These are phyloP conservation scores for Auxenochlorella pyrenoidosa DNA, from an alignment of 139 green algal species.

Conservation along the genomic window DNA sequence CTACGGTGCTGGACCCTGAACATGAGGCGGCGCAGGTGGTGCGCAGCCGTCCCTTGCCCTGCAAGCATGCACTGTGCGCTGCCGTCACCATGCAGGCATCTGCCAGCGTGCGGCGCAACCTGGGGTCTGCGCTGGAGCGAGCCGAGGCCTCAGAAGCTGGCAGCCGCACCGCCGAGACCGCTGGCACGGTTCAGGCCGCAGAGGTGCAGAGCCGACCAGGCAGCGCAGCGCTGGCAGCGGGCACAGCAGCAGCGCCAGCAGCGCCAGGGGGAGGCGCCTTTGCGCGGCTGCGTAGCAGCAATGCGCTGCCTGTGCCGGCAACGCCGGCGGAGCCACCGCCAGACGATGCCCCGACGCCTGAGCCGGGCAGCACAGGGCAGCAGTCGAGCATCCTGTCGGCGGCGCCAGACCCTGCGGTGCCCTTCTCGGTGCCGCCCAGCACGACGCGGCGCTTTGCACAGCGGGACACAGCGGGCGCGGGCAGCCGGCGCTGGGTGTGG, in stretches of 20 bases:
- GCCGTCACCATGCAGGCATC: background rate
- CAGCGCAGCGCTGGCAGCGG: slow-evolving; percentile 3
- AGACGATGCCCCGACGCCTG: background rate
- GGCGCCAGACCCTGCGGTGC: slow-evolving; percentile 10
- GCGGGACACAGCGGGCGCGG: background rate
- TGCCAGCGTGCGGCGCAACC: slow-evolving; percentile 39
- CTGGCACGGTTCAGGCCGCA: background rate
- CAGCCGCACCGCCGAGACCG: background rate
- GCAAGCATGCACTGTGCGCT: too few species aligned
- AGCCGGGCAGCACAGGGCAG: background rate
- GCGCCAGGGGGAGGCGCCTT: background rate
- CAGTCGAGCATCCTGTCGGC: slow-evolving; percentile 29
- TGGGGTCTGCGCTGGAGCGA: slow-evolving; percentile 17
- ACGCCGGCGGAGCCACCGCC: background rate
- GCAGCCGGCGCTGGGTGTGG: background rate
- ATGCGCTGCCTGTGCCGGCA: background rate
- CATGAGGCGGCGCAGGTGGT: background rate
- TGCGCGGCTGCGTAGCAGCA: slow-evolving; percentile 1
- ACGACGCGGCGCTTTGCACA: slow-evolving; percentile 4
- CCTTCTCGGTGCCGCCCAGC: slow-evolving; percentile 34
- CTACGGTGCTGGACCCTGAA: background rate
- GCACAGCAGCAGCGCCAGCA: background rate
- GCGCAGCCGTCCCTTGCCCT: too few species aligned
- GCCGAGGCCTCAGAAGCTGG: slow-evolving; percentile 14
- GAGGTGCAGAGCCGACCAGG: slow-evolving; percentile 32